Base-by-base conservation (phyloP, 495 filamentous ascomycete genomes). In the Articulospora tetracladia region DNA sequence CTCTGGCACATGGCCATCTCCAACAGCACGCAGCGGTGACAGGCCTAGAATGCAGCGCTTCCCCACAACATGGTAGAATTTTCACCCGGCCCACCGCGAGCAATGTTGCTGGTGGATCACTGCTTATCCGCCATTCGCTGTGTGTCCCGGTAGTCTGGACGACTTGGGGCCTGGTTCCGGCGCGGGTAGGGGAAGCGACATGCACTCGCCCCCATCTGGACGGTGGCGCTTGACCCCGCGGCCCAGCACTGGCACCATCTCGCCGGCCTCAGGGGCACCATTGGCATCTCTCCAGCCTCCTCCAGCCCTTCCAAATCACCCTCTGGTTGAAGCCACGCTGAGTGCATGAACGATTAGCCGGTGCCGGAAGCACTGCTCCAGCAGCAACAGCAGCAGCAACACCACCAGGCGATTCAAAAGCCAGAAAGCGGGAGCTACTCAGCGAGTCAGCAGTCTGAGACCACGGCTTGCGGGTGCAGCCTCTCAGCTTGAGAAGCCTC, bases 61-160 rank as follows among this genome's bases (percentile, higher is more conserved):
- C 59, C 46, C 59, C 53, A 55, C 59, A 32, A 10, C 19, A 50
- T 53, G 59, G 24, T 22, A 55, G 22, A 55, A 55, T 55, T 55
- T 36, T 55, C 53, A 55, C 24, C 53, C 53, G 53, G 26, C 22
- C 53, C 28, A 50, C 47, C 39, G 10, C 17, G 4, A 15, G 3
- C 3, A 7, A 19, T 15, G 39, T 19, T 44, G 10, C 11, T 44
- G 39, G 15, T 34, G 30, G 30, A 34, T 34, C 39, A 44, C 39
- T 19, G 3, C 39, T 44, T 17, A 12, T 19, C 39, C 3, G 39
- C 39, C 39, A 44, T 44, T 44, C 39, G 39, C 17, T 19, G n/a
- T 7, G 3, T 17, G 3, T 7, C 3, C 8, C 39, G 39, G 39
- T 17, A 8, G n/a, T 44, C 39, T 44, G 7, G 39, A 44, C 39